Base-by-base conservation (phyloP, 495 filamentous ascomycete genomes). In the Thermochaetoides thermophila region DNA sequence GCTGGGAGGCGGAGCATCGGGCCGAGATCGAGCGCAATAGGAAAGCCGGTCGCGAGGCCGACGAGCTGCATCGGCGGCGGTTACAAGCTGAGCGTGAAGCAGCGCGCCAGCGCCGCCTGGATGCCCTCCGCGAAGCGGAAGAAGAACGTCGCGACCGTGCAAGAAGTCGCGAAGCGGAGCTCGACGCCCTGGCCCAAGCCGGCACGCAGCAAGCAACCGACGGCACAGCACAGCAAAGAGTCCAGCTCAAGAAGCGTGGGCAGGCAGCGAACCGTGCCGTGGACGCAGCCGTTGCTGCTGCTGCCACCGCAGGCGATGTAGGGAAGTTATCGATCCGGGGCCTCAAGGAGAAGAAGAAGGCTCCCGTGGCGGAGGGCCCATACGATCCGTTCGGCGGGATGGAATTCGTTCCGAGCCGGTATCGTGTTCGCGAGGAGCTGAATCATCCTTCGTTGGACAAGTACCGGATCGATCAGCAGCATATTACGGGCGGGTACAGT, bases 381-480 rank as follows among this genome's bases (percentile, higher is more conserved):
- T 95, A 89, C 52, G 86, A 96, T 66, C 79, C 87, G 2, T 89
- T 93, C 48, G 83, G 74, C 5, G 87, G 83, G 0, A 43, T 82
- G 34, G 66, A 70, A 13, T 68, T 81, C 32, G 59, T 62, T 40
- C 72, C 73, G 20, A 68, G 80, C 44, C 74, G 84, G 46, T 89
- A 78, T 48, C 56, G 65, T 12, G 44, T 86, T 11, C 29, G 69
- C 45, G 56, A 71, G 15, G 56, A 66, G 25, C 92, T 93, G 44
- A 42, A 47, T 8, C 63, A 63, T 39, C 55, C 59, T 25, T 79
- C 69, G 57, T 63, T 95, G 6, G 49, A 55, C 8, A 46, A 46
- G 38, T 51, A 39, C 31, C 22, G 38, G 19, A 13, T 18, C 31
- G 50, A 50, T 9, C 31, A 27, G 16, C 26, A 14, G 15, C 69